Percentiles rank a stretch among this genome's conserved stretches.
These are phyloP conservation scores for Kurtzmaniella cleridarum DNA, from an alignment of 805 yeast genomes.

Conservation along the genomic window DNA sequence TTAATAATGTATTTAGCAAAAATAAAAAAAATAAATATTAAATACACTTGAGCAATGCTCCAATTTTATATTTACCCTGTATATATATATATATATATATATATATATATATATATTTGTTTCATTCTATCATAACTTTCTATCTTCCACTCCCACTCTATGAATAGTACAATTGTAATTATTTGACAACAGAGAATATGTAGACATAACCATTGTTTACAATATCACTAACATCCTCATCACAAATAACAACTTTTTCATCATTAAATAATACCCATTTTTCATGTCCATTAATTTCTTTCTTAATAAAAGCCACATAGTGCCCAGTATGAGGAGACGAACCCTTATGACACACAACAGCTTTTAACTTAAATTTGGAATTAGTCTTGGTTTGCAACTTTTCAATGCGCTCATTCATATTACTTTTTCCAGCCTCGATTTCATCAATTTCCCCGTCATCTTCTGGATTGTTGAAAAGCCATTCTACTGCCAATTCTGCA, in stretches of 20 bases:
- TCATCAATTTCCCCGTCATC: constrained; percentile 55
- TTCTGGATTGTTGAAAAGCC: constrained; percentile 82
- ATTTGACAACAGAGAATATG: constrained; percentile 19
- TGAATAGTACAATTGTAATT: too few relatives aligned
- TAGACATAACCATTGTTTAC: constrained; percentile 46
- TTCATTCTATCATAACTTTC: too few relatives aligned
- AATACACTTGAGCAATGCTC: too few relatives aligned
- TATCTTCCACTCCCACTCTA: too few relatives aligned
- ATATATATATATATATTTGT: too few relatives aligned
- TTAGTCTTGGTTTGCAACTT: constrained; percentile 10
- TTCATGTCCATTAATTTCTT: constrained; percentile 26
- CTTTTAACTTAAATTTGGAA: constrained; percentile 46
- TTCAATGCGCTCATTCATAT: constrained; percentile 20
- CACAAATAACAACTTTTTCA: constrained; percentile 72
- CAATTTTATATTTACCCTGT: too few relatives aligned
- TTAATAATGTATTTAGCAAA: too few relatives aligned
- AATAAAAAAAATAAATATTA: too few relatives aligned
- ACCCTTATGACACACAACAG: constrained; percentile 86
- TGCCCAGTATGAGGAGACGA: constrained; percentile 88
- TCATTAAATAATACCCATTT: constrained; percentile 83
- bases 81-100: too few relatives aligned
- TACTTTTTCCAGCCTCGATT: constrained; percentile 15
- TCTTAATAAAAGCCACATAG: constrained; percentile 71
- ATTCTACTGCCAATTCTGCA: constrained; percentile 77
- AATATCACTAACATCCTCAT: constrained; percentile 39